Evolutionary conservation across 2,329 filamentous ascomycete genomes (phyloP).

Genomic region (Monosporascus sp.): DNA sequence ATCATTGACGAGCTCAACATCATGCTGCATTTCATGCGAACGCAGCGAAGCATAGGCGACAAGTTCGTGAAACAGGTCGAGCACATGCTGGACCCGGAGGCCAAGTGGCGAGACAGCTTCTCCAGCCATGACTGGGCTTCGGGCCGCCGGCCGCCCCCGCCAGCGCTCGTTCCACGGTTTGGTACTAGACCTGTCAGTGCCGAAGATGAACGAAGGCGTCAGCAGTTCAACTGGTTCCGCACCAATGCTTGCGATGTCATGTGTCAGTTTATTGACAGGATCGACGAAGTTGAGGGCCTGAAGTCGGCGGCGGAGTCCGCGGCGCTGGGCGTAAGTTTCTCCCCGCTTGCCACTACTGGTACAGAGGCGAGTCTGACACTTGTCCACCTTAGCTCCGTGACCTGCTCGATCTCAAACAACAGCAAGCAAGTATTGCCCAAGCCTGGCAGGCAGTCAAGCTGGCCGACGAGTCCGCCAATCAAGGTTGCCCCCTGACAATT

Average conservation of each 20-base stretch:
- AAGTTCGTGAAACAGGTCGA: slow-evolving; percentile 20
- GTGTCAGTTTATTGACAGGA: no score
- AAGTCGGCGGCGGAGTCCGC: slow-evolving; percentile 4
- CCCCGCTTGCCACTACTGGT: no score
- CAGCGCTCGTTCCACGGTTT: no score
- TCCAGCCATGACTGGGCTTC: no score
- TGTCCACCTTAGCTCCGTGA: slow-evolving; percentile 29
- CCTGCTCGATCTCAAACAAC: slow-evolving; percentile 38
- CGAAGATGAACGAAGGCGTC: no score
- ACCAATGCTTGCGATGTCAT: no score
- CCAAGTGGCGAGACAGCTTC: slow-evolving; percentile 6
- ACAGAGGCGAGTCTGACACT: not conserved
- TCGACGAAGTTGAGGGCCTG: no score
- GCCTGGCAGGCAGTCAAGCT: slow-evolving; percentile 35
- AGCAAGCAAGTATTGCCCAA: slow-evolving; percentile 40
- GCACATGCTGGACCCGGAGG: slow-evolving; percentile 10
- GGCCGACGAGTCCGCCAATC: slow-evolving; percentile 33
- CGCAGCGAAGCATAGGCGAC: slow-evolving; percentile 29
- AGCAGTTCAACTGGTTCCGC: no score
- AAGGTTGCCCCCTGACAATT: no score
- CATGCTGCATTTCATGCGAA: slow-evolving; percentile 33
- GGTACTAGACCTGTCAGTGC: no score
- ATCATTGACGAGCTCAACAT: slow-evolving; percentile 44
- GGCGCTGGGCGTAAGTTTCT: slow-evolving; percentile 24
- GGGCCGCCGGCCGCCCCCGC: no score